A percentile compares a stretch with the other conserved stretches of the same genome.
Evolutionary conservation across 2,329 filamentous ascomycete species (phyloP).

Genomic region (Xylariaceae sp.): DNA sequence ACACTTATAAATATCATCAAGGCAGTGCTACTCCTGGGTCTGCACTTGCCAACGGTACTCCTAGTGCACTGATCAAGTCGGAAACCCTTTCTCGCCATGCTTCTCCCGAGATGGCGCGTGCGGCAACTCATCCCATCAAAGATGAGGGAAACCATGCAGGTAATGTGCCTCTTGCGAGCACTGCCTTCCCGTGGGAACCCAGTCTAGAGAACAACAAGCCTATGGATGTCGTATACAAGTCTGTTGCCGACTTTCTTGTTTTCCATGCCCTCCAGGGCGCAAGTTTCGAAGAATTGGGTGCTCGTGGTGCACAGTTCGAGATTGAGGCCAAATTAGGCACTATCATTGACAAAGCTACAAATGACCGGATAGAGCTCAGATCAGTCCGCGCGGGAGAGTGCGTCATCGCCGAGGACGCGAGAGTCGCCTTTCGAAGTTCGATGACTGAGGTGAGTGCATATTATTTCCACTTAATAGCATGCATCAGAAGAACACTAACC

Average conservation of each 20-base stretch:
- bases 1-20: slow-evolving; percentile 39
- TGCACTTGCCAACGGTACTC: slow-evolving; percentile 21
- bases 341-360: slow-evolving; percentile 69
- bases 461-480: no score
- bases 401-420: slow-evolving; percentile 57
- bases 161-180: slow-evolving; percentile 22
- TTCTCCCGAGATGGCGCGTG: slow-evolving; percentile 44
- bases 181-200: slow-evolving; percentile 52
- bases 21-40: slow-evolving; percentile 7
- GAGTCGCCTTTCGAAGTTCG: slow-evolving; percentile 73
- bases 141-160: slow-evolving; percentile 23
- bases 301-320: slow-evolving; percentile 72
- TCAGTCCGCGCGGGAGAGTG: slow-evolving; percentile 60
- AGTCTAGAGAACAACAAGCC: slow-evolving; percentile 68
- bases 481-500: no score
- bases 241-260: slow-evolving; percentile 79
- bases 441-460: slow-evolving; percentile 97
- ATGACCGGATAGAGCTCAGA: slow-evolving; percentile 63
- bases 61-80: slow-evolving; percentile 20
- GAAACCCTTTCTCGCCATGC: slow-evolving; percentile 40
- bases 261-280: slow-evolving; percentile 63
- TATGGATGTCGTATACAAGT: slow-evolving; percentile 68
- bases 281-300: slow-evolving; percentile 60
- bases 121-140: slow-evolving; percentile 24
- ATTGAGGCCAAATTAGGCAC: slow-evolving; percentile 92